These are phyloP conservation scores for Boletus sensibilis DNA, from an alignment of 768 basidiomycete genomes.

Conservation along the genomic window DNA sequence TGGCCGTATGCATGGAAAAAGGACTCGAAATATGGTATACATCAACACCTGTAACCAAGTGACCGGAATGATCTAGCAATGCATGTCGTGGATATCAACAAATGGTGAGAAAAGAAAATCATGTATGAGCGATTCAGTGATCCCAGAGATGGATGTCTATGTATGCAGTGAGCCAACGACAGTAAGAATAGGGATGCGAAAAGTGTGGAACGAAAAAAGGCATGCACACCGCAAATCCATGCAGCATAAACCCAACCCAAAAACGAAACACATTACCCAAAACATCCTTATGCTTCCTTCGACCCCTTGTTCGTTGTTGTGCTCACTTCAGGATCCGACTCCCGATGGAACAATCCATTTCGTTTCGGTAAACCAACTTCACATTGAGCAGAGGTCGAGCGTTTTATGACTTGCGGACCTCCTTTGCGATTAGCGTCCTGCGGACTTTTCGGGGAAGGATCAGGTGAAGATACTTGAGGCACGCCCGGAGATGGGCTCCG, in stretches of 20 bases:
- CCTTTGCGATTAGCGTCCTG: conserved; percentile 19
- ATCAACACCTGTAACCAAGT: conserved; percentile 9
- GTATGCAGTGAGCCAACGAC: conserved; percentile 11
- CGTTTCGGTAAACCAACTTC: conserved; percentile 28
- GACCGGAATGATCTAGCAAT: conserved; percentile 25
- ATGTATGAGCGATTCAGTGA: conserved; percentile 3
- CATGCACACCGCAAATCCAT: conserved; percentile 2
- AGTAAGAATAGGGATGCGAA: conserved; percentile 1
- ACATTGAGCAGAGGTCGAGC: conserved; percentile 28
- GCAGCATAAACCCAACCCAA: neutral
- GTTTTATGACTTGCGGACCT: conserved; percentile 24
- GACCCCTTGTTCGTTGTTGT: conserved; percentile 23
- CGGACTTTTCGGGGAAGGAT: conserved; percentile 4
- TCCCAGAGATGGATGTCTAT: conserved; percentile 13
- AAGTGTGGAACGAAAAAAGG: conserved; percentile 1
- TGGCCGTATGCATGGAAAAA: neutral
- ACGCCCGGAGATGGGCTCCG: conserved; percentile 7
- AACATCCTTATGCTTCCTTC: conserved; percentile 21
- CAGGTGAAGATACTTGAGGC: conserved; percentile 8
- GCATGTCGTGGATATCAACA: conserved; percentile 26
- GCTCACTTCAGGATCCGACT: conserved; percentile 31
- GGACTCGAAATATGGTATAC: conserved; percentile 20
- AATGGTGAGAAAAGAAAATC: conserved; percentile 1
- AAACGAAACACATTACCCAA: conserved; percentile 17
- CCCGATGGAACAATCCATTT: conserved; percentile 31